Evolutionary conservation across 140 eudicot species (phyloP), one percentile per base, ranked within the genome.

Genomic region (Anethum foeniculum): DNA sequence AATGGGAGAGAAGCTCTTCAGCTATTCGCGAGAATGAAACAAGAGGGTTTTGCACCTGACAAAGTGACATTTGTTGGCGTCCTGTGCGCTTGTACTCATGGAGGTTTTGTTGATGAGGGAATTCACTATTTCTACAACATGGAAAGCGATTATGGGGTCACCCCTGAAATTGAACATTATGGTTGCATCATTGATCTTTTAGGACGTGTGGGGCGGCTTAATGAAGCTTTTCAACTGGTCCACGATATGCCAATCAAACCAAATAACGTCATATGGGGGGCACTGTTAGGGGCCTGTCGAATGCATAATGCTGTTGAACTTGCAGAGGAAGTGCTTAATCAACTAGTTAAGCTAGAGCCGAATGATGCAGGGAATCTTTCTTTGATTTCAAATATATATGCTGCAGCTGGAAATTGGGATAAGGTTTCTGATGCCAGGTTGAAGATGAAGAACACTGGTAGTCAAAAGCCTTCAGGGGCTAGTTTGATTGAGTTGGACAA

Each of bases 131-230:
- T 95, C 79, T 82, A 92, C 84, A 75, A 83, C 36, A 95, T 95
- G 99, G 92, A 92, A 83, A 80, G 77, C 75, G 96, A 92, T 62
- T 90, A 90, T 6, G 87, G 88, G 5, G 80, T 92, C 11, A 71
- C 78, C 25, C 97, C 97, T 15, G 88, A 88, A 83, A 89, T 95
- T 27, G 97, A 89, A 87, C 99, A 92, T 74, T 92, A 92, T 76
- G 97, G 99, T 7, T 95, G 99, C 77, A 79, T 89, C 85, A 90
- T 95, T 47, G 99, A 95, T 87, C 91, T 95, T 60, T 81, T 95
- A 77, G 97, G 97, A 6, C 97, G 97, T 77, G 93, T 91, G 21
- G 99, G 99, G 71, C 86, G 89, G 30, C 87, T 92, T 18, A 84
- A 81, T 71, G 99, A 95, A 88, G 99, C 99, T 19, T 87, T 92